Evolutionary conservation across 805 yeast genomes (phyloP).

Genomic region (Starmerella khaoyaiensis): DNA sequence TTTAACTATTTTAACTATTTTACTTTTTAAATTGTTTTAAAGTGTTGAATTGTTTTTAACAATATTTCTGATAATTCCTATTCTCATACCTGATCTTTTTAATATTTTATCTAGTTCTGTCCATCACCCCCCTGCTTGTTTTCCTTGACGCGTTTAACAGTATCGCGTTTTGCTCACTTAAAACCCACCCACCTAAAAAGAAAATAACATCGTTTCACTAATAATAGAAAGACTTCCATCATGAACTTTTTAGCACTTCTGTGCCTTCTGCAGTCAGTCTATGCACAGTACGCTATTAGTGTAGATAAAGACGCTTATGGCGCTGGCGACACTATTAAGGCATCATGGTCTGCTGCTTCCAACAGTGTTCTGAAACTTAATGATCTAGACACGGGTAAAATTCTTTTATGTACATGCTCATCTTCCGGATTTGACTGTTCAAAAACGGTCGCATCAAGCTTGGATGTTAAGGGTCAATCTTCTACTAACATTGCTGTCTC

Average conservation of each 20-base stretch:
- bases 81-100: no score
- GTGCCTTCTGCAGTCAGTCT: slow-evolving; percentile 7
- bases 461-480: slow-evolving; percentile 22
- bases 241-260: slow-evolving; percentile 3
- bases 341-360: slow-evolving; percentile 50
- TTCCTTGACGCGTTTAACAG: no score
- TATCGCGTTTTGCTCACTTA: no score
- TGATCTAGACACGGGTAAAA: slow-evolving; percentile 35
- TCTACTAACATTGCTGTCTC: slow-evolving; percentile 32
- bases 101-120: no score
- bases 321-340: slow-evolving; percentile 22
- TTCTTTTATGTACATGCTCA: slow-evolving; percentile 59
- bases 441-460: slow-evolving; percentile 21
- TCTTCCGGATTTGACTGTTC: slow-evolving; percentile 32
- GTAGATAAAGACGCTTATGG: slow-evolving; percentile 16
- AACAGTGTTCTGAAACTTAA: slow-evolving; percentile 33
- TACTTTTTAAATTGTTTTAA: no score
- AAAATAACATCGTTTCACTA: no score
- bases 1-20: no score
- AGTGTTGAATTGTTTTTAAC: no score
- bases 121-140: no score
- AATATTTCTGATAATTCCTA: no score
- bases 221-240: slow-evolving; percentile 1
- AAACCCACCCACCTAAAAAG: no score
- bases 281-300: slow-evolving; percentile 18